These are phyloP conservation scores for Aspergillus thermomutatus DNA, from an alignment of 2,329 filamentous ascomycete genomes.

Conservation along the genomic window DNA sequence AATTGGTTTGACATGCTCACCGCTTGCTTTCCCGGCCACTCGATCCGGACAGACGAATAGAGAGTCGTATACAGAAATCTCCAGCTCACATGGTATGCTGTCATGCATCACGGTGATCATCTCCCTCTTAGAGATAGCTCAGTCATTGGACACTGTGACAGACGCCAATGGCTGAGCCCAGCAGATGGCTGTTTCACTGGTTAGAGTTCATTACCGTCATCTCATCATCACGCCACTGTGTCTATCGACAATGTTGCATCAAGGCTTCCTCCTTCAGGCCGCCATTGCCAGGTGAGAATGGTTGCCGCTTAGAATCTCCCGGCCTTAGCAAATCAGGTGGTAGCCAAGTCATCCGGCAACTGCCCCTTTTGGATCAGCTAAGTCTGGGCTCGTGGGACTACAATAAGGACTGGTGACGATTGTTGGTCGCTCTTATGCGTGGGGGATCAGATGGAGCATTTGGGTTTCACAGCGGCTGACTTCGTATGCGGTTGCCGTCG, in stretches of 20 bases:
- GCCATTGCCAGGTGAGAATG: constrained; percentile 5
- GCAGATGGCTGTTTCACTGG: constrained; percentile 6
- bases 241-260: constrained; percentile 17
- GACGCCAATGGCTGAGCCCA: neutral
- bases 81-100: constrained; percentile 30
- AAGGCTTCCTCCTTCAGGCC: constrained; percentile 15
- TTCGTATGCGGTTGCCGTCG: constrained; percentile 31
- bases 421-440: constrained; percentile 22
- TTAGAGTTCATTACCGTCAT: constrained; percentile 13
- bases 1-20: constrained; percentile 9
- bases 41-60: constrained; percentile 23
- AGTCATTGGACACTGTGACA: constrained; percentile 10
- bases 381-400: constrained; percentile 19
- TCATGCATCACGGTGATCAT: constrained; percentile 14
- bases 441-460: constrained; percentile 34
- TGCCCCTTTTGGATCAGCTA: constrained; percentile 16
- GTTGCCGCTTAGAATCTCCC: constrained; percentile 8
- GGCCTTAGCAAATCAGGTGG: constrained; percentile 9
- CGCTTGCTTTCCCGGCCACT: constrained; percentile 15
- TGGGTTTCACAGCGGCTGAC: constrained; percentile 40
- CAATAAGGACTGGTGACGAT: constrained; percentile 9
- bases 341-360: constrained; percentile 18
- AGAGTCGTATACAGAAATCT: constrained; percentile 14
- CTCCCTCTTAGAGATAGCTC: neutral
- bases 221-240: constrained; percentile 2